Evolutionary conservation across 164 flowering plant species (phyloP), one percentile per base, ranked within the genome.

Genomic region (Magnolia changhungtana): DNA sequence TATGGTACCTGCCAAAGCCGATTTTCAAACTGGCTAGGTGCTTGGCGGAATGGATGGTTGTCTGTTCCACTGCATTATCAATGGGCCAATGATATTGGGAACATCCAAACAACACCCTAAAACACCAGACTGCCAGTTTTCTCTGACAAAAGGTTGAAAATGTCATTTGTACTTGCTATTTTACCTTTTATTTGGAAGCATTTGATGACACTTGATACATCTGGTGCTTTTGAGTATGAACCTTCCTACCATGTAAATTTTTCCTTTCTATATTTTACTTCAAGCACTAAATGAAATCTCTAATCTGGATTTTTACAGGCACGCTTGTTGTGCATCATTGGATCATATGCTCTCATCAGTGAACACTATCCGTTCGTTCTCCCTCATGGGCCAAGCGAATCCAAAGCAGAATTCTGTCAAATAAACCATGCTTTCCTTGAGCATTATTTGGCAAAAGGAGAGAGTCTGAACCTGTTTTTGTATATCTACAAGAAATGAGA

Each of bases 351-450:
- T 65, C 37, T 68, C 18, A 18, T 29, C 10, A 24, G n/a, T 68
- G 50, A 66, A 29, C 29, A 31, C 14, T 31, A 37, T 1, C 23
- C n/a, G 4, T 16, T 24, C 29, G 7, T 68, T 68, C 68, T 65
- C 21, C 16, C 29, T 65, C 68, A 65, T 55, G 61, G 61, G 61
- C 61, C 69, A 20, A 23, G 29, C n/a, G 14, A 31, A 24, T 68
- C 50, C 1, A 10, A 29, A 68, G 71, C 71, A 68, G 71, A 66
- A 66, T 68, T 68, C 50, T 68, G 31, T 37, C 20, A 66, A 68
- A 68, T 68, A 68, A 68, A 68, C 4, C 49, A 29, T 37, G n/a
- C 71, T 24, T 68, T 68, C 71, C 31, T 67, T 68, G 51, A 68
- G 71, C 71, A 68, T 24, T 29, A 68, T 68, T 18, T 68, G 50